A percentile compares a stretch with the other conserved stretches of the same genome.
phyloP scores from a whole-genome alignment of 352 stramenopile species.

The Pseudoperonospora humuli region DNA sequence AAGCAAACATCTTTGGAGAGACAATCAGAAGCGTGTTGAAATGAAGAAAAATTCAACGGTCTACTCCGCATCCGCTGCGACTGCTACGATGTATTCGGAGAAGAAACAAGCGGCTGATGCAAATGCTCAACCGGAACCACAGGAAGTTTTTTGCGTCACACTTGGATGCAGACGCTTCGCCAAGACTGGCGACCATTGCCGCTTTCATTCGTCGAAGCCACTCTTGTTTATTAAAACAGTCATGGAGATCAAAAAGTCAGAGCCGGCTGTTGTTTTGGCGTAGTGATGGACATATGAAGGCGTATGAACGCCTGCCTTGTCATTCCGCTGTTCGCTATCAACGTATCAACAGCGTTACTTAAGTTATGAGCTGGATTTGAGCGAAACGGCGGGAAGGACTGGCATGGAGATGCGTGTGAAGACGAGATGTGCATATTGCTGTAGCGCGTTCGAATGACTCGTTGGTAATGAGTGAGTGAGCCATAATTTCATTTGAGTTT shows the following conservation, averaged over 20 bases:
- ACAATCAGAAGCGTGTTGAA: slow-evolving; percentile 44
- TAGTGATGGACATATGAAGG: slow-evolving; percentile 10
- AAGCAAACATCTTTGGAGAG: slow-evolving; percentile 47
- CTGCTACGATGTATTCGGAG: background rate
- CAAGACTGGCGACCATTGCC: slow-evolving; percentile 53
- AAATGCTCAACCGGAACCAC: slow-evolving; percentile 28
- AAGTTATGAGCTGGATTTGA: slow-evolving; percentile 26
- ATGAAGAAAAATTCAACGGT: slow-evolving; percentile 25
- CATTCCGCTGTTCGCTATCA: too few species aligned
- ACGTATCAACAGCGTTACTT: too few species aligned
- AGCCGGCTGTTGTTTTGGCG: background rate
- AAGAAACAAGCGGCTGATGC: slow-evolving; percentile 6
- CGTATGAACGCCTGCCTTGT: background rate
- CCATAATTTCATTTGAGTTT: slow-evolving; percentile 5
- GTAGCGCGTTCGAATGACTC: background rate
- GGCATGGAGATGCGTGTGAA: too few species aligned
- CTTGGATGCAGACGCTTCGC: slow-evolving; percentile 43
- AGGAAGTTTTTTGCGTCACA: slow-evolving; percentile 36
- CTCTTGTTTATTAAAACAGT: slow-evolving; percentile 18
- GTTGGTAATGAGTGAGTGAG: background rate
- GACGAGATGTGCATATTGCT: slow-evolving; percentile 1
- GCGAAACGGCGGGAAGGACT: slow-evolving; percentile 3
- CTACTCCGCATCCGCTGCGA: background rate
- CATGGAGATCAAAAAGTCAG: background rate
- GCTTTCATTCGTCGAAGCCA: slow-evolving; percentile 40